Conservation (phyloP, 495 filamentous ascomycete species). For the Podospora fimiseda region DNA sequence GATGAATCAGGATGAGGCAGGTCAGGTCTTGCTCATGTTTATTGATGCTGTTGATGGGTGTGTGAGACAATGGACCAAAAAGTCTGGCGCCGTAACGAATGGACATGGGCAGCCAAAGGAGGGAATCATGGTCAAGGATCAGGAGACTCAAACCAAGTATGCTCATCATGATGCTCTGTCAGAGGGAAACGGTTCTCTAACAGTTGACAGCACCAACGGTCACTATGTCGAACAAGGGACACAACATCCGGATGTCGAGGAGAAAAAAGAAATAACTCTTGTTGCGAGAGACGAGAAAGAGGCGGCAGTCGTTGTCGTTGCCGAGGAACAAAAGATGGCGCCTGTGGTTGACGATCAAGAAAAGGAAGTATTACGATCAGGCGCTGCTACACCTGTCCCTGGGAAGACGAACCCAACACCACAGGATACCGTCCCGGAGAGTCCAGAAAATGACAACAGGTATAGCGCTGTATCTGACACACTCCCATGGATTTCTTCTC, state of each 20-base stretch:
- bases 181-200: not conserved
- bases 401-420: too few relatives aligned
- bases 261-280: not conserved
- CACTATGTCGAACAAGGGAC: not conserved
- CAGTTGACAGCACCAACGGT: not conserved
- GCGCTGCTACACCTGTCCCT: too few relatives aligned
- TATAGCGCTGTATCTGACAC: not conserved
- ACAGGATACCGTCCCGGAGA: too few relatives aligned
- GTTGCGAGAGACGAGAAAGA: not conserved
- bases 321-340: too few relatives aligned
- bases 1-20: not conserved
- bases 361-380: too few relatives aligned
- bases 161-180: not conserved
- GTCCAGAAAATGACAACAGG: not conserved
- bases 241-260: not conserved
- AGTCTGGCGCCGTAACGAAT: not conserved
- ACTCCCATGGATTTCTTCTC: not conserved
- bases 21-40: conserved; percentile 8
- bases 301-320: too few relatives aligned
- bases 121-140: not conserved
- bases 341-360: too few relatives aligned
- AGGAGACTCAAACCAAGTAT: not conserved
- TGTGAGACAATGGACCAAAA: not conserved
- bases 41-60: conserved; percentile 11
- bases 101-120: not conserved